Evolutionary conservation across 805 yeast species (phyloP).

Genomic region (Cyberlindnera veronae): DNA sequence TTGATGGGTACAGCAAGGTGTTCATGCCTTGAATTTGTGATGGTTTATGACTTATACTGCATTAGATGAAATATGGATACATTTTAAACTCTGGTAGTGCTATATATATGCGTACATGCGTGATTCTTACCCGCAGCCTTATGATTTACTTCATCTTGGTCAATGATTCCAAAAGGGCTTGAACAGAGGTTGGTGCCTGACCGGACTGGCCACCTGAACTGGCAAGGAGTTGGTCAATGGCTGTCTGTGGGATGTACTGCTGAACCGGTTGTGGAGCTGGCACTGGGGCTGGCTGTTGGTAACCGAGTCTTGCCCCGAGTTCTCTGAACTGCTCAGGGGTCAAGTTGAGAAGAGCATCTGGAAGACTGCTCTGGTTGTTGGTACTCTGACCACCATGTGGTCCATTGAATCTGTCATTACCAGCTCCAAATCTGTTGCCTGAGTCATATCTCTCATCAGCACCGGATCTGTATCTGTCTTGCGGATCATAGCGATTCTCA

Average conservation of each 20-base stretch:
- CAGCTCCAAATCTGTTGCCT: neutral
- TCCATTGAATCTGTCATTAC: neutral
- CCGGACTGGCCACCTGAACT: neutral
- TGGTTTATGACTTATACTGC: neutral
- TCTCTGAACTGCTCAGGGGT: conserved; percentile 10
- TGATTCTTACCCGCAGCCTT: no score
- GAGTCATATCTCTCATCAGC: neutral
- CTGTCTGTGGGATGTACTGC: conserved; percentile 8
- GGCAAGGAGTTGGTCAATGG: conserved; percentile 6
- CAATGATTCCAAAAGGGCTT: conserved; percentile 36
- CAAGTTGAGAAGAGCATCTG: conserved; percentile 3
- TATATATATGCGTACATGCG: no score
- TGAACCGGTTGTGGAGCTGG: conserved; percentile 13
- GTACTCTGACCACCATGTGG: neutral
- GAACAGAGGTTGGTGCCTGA: conserved; percentile 26
- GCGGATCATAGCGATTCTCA: neutral
- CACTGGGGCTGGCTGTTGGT: conserved; percentile 1
- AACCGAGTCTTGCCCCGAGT: conserved; percentile 11
- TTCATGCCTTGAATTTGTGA: conserved; percentile 21
- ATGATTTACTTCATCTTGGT: conserved; percentile 30
- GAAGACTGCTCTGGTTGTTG: no score
- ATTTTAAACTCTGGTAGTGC: no score
- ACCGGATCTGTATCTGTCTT: neutral
- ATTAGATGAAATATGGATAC: no score
- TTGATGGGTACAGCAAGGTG: conserved; percentile 49